Evolutionary conservation across 805 yeast species (phyloP).

Genomic region (Candida takata): DNA sequence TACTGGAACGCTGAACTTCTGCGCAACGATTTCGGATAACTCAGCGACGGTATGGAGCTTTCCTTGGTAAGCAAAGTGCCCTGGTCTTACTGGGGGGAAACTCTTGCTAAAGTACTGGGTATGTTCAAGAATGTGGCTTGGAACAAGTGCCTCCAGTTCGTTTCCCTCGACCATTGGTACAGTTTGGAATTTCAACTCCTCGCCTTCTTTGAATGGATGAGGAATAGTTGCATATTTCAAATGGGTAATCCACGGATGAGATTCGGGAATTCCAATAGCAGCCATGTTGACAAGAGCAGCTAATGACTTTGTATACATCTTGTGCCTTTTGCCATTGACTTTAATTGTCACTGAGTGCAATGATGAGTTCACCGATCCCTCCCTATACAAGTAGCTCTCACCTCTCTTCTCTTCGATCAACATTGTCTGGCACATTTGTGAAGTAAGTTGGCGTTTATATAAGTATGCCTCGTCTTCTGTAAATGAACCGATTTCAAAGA

Average conservation of each 20-base stretch:
- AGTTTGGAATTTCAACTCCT: slow-evolving; percentile 3
- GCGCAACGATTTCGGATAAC: slow-evolving; percentile 6
- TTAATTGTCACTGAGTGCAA: slow-evolving; percentile 5
- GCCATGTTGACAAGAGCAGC: slow-evolving; percentile 11
- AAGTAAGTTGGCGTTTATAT: neutral
- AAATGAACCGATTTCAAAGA: slow-evolving; percentile 1
- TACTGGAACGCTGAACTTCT: slow-evolving; percentile 2
- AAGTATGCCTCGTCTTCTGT: neutral
- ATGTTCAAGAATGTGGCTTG: slow-evolving; percentile 17
- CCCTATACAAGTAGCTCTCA: neutral
- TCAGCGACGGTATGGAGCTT: slow-evolving; percentile 4
- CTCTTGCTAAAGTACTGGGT: slow-evolving; percentile 4
- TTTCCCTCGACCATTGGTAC: slow-evolving; percentile 1
- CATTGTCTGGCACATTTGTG: neutral
- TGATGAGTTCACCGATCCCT: neutral
- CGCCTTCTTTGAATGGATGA: slow-evolving; percentile 5
- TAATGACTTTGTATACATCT: slow-evolving; percentile 10
- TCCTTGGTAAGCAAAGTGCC: slow-evolving; percentile 7
- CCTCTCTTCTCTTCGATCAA: slow-evolving; percentile 1
- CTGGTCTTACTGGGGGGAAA: slow-evolving; percentile 2
- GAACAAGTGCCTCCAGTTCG: slow-evolving; percentile 14
- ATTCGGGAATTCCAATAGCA: slow-evolving; percentile 16
- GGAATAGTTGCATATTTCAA: neutral
- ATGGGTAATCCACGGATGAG: slow-evolving; percentile 7
- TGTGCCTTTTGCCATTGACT: slow-evolving; percentile 4